Base-by-base conservation (phyloP, 2,329 filamentous ascomycete genomes). In the Didymosphaeria variabile region DNA sequence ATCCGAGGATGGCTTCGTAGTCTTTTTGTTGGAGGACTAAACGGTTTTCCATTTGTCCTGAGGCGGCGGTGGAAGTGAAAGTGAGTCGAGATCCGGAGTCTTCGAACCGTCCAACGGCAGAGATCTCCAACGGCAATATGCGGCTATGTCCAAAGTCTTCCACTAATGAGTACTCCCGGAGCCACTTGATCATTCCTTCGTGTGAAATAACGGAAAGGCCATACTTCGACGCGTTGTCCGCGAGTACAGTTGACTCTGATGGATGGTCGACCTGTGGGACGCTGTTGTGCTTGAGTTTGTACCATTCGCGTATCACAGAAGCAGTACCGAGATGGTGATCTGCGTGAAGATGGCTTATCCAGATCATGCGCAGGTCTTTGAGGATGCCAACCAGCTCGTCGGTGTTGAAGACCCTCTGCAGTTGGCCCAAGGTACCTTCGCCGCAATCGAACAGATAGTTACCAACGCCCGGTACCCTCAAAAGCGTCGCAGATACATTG, bases 291-390 rank as follows among this genome's bases (percentile, higher is more conserved):
- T 83, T 83, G 46, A 88, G 84, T 57, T 82, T 71, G 66, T 92
- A 88, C 92, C 93, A 97, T 6, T 91, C 91, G 71, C 87, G 89
- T 72, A 98, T 87, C n/a, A 98, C 82, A 6, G 89, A 87, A n/a
- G 87, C 84, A 0, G 89, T 91, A 31, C 95, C 95, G 21, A 99
- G 86, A 74, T 98, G 95, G 79, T 99, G 95, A 79, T 99, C 95
- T 5, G 95, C 95, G 78, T 99, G 95, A 64, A 97, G 83, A 80
- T 99, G 95, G 77, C 92, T 97, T 79, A 99, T 95, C 88, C 93
- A 97, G 64, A 99, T 90, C 67, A 88, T 87, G 57, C 89, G 90
- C 46, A 99, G 83, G 64, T 96, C 89, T 61, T 83, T 85, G n/a
- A 99, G 82, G 13, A 97, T 84, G n/a, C 89, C 83, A 31, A 82